Base-by-base conservation (phyloP, 805 yeast species). In the Candida stauntonica region DNA sequence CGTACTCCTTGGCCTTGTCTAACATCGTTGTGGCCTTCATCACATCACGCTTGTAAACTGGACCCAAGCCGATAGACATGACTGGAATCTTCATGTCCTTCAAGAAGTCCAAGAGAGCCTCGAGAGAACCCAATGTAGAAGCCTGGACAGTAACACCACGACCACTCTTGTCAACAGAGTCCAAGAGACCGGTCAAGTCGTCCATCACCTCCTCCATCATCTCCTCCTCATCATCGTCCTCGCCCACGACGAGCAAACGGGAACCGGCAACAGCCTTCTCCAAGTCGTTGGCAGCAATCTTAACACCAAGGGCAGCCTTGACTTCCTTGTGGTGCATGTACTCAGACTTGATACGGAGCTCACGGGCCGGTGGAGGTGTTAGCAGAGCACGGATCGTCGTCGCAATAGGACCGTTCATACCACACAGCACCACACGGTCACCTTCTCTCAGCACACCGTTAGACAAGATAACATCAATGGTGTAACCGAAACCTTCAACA, bases 261-360 rank as follows among this genome's bases (percentile, higher is more conserved):
- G 99, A 93, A 68, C 99, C 99, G 33, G 99, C 97, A 60, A 93
- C 96, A 11, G 99, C 99, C 67, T 93, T 91, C 58, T 93, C 99
- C 52, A 93, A 77, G 61, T 93, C 99, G 60, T 86, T 86, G 29
- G 99, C 99, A 39, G 98, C 94, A 61, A 93, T 87, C 75, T 93
- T 89, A 41, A 93, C 97, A 77, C 99, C 99, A 52, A 93, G 74
- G 27, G 99, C 99, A 19, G 99, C 99, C 70, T 91, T 93, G 43
- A 93, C 98, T 67, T 91, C 95, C 62, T 93, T 93, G 68, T 87
- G 93, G 61, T 94, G 99, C 36, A 89, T 77, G 62, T 93, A 93
- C 51, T 87, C 96, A n/a, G 96, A 85, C 64, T 93, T 93, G 64
- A 93, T 74, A 67, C 99, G 88, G 64, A 93, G 70, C 64, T 93